Base-by-base conservation (phyloP, 139 green algal species). In the Protoeuglena noctilucae region DNA sequence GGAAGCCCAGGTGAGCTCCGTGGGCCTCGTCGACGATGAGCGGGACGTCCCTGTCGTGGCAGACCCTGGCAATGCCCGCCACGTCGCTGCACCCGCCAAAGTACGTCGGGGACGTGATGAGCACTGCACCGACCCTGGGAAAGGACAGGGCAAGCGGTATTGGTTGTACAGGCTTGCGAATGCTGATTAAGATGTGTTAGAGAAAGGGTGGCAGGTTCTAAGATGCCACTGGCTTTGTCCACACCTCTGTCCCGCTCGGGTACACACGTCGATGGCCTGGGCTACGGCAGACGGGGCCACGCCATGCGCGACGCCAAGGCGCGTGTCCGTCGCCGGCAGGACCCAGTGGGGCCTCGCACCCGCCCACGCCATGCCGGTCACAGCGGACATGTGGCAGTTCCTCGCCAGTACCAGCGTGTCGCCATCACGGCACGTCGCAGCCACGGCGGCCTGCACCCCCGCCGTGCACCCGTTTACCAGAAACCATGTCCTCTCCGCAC, bases 11-110 rank as follows among this genome's bases (percentile, higher is more conserved):
- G 68, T 95, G 87, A 0, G 66, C 77, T 9, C 87, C 87, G 61
- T 95, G 87, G 0, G 87, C 87, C 41, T 95, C 87, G 60, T 95
- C 87, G 43, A 95, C 87, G 17, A 95, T 61, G 26, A 95, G 70
- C 0, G 79, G 66, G 31, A 81, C 64, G 1, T 60, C 68, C 27
- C 66, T 28, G 0, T 18, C 25, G 50, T 83, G 76, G 58, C 84
- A 93, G 19, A 84, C 64, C 2, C 30, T 17, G 1, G 69, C 71
- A 34, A 86, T 47, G 14, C n/a, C n/a, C 61, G 57, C 40, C 4
- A 88, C 60, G 28, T 83, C 64, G n/a, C 62, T 68, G 24, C 65
- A 69, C 14, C 71, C 69, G 1, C 86, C 86, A 57, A 81, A 85
- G 70, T 95, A 95, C 5, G 86, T 94, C 17, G 87, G 84, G 1